Percentiles rank a stretch among this genome's conserved stretches.
phyloP scores from a whole-genome alignment of 306 rosid genomes.

The Ochetophila trinervis region DNA sequence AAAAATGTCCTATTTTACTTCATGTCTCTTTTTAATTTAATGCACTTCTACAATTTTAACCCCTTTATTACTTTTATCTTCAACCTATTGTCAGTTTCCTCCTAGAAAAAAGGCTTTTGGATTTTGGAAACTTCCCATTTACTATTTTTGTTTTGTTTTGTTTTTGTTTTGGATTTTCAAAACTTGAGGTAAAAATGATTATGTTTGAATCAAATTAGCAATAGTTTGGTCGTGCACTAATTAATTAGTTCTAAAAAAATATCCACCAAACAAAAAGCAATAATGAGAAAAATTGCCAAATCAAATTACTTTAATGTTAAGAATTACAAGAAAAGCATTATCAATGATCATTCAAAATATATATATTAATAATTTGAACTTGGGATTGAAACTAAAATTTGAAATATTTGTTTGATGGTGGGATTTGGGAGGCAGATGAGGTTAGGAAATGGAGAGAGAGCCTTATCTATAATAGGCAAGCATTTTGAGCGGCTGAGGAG shows the following conservation, averaged over 20 bases:
- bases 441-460: no score
- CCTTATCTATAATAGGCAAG: not conserved
- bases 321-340: no score
- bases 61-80: not conserved
- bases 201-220: constrained; percentile 2
- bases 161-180: not conserved
- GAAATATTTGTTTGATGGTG: no score
- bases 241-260: not conserved
- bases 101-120: not conserved
- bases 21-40: no score
- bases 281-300: not conserved
- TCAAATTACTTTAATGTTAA: no score
- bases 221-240: not conserved
- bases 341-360: no score
- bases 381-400: no score
- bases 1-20: no score
- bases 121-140: not conserved
- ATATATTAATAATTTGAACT: no score
- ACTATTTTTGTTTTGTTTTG: not conserved
- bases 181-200: not conserved
- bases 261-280: not conserved
- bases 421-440: no score
- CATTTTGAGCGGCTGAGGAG: not conserved
- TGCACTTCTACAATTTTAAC: not conserved
- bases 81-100: not conserved